These are phyloP conservation scores for Corchorus olitorius DNA, from an alignment of 345 rosid genomes.

Conservation along the genomic window DNA sequence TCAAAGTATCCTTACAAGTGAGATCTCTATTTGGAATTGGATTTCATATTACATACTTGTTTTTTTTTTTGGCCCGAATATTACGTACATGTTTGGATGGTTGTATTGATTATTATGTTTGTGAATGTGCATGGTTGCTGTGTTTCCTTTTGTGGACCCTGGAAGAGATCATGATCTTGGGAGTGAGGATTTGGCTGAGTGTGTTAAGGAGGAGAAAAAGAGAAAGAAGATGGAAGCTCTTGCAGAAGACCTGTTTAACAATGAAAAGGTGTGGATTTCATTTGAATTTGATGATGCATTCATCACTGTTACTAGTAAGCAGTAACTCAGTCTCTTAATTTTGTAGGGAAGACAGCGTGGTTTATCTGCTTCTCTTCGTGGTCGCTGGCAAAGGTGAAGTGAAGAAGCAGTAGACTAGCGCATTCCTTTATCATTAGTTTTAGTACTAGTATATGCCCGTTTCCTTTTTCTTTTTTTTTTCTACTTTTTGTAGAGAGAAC, in stretches of 20 bases:
- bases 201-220: slow-evolving; percentile 76
- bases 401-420: not conserved
- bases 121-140: not conserved
- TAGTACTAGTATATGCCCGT: not conserved
- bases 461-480: too few species aligned
- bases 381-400: slow-evolving; percentile 35
- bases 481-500: not conserved
- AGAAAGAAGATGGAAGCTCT: slow-evolving; percentile 85
- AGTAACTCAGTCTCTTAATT: slow-evolving; percentile 16
- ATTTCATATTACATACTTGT: not conserved
- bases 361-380: slow-evolving; percentile 51
- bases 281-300: not conserved
- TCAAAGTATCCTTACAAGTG: slow-evolving; percentile 86
- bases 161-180: slow-evolving; percentile 67
- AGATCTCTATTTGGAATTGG: slow-evolving; percentile 26
- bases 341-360: slow-evolving; percentile 72
- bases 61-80: not conserved
- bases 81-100: not conserved
- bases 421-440: not conserved
- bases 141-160: slow-evolving; percentile 22
- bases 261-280: slow-evolving; percentile 55
- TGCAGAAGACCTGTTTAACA: slow-evolving; percentile 82
- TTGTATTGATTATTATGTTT: not conserved
- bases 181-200: slow-evolving; percentile 50
- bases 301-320: not conserved